Evolutionary conservation across 2,329 filamentous ascomycete genomes (phyloP).

Genomic region (Emericellopsis atlantica): DNA sequence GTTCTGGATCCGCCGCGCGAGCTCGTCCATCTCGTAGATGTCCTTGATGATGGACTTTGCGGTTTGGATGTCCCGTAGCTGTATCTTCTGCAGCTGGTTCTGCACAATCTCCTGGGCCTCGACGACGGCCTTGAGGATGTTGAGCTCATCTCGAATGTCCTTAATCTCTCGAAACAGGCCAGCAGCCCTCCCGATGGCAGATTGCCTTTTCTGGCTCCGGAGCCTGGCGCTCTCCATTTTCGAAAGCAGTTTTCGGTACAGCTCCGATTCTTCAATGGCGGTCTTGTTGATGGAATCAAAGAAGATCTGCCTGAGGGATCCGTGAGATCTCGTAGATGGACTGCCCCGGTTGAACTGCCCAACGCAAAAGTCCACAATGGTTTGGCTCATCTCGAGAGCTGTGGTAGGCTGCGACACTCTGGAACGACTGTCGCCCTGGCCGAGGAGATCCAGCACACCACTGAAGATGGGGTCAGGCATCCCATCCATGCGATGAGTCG

Average conservation of each 20-base stretch:
- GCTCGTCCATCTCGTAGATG: constrained; percentile 7
- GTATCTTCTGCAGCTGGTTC: neutral
- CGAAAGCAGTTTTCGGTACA: constrained; percentile 2
- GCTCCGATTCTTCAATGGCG: constrained; percentile 2
- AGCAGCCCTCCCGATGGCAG: constrained; percentile 3
- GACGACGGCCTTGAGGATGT: constrained; percentile 6
- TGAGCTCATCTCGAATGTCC: constrained; percentile 11
- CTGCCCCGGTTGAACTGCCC: constrained; percentile 3
- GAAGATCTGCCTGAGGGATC: constrained; percentile 1
- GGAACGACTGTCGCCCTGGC: neutral
- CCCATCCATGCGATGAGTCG: neutral
- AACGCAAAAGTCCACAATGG: constrained; percentile 7
- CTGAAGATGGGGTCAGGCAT: neutral
- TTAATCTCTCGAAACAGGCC: constrained; percentile 8
- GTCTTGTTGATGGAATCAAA: constrained; percentile 1
- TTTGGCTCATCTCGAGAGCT: constrained; percentile 4
- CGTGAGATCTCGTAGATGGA: neutral
- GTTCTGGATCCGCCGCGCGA: constrained; percentile 6
- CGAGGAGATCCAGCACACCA: neutral
- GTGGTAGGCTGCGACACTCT: neutral
- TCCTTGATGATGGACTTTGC: constrained; percentile 5
- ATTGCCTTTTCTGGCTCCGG: constrained; percentile 1
- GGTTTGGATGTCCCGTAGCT: neutral
- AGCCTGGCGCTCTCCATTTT: neutral
- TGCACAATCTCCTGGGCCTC: constrained; percentile 6